phyloP scores from a whole-genome alignment of 1,284 basidiomycete species.

The Coniferiporia sulphurascens region DNA sequence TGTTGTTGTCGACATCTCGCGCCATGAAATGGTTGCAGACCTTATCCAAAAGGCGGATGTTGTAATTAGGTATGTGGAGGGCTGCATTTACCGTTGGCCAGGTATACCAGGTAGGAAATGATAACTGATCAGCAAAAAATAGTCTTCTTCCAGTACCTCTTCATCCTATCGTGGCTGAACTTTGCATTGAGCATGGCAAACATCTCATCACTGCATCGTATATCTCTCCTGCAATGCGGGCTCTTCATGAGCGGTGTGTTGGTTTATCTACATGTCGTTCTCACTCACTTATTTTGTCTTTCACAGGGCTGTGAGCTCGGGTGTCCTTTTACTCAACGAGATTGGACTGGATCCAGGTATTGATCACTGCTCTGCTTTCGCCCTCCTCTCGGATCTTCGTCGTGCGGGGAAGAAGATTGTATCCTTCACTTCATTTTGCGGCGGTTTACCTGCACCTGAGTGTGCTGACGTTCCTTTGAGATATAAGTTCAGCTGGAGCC shows the following conservation, averaged over 20 bases:
- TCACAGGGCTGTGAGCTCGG: slow-evolving; percentile 57
- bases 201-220: slow-evolving; percentile 94
- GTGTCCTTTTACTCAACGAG: slow-evolving; percentile 84
- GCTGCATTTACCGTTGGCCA: slow-evolving; percentile 26
- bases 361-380: slow-evolving; percentile 88
- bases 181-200: slow-evolving; percentile 70
- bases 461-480: slow-evolving; percentile 62
- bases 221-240: slow-evolving; percentile 77
- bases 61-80: slow-evolving; percentile 54
- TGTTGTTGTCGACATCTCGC: slow-evolving; percentile 54
- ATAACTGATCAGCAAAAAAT: not conserved
- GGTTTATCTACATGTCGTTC: not conserved
- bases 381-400: slow-evolving; percentile 60
- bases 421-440: slow-evolving; percentile 91
- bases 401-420: slow-evolving; percentile 57
- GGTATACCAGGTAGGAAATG: not conserved
- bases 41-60: slow-evolving; percentile 59
- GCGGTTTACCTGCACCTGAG: slow-evolving; percentile 85
- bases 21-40: slow-evolving; percentile 34
- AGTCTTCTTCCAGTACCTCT: slow-evolving; percentile 80
- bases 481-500: slow-evolving; percentile 97
- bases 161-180: slow-evolving; percentile 71
- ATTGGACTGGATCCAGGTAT: slow-evolving; percentile 96
- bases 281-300: not conserved
- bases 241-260: slow-evolving; percentile 58